Percentiles rank a stretch among this genome's conserved stretches.
These are phyloP conservation scores for Amanita muscaria DNA, from an alignment of 768 basidiomycete species.

Conservation along the genomic window DNA sequence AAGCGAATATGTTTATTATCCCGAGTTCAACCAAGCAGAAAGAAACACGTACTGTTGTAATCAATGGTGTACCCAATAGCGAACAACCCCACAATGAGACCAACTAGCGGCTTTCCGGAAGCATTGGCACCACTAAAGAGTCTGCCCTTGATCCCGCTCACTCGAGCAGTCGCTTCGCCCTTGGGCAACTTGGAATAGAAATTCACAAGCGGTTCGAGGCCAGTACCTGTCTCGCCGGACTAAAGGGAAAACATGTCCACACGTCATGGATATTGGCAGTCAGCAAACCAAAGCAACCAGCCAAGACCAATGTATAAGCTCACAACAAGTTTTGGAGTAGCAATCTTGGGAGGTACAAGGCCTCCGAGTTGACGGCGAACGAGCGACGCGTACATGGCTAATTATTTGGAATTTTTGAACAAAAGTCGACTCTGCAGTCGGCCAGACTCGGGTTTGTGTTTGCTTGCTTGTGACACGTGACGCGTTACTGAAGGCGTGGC, in stretches of 20 bases:
- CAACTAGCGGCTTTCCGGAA: constrained; percentile 58
- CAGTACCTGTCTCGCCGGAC: constrained; percentile 76
- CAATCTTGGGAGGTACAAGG: constrained; percentile 92
- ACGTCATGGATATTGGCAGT: neutral
- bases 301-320: constrained; percentile 18
- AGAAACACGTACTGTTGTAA: constrained; percentile 71
- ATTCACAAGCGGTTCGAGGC: constrained; percentile 78
- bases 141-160: constrained; percentile 66
- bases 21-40: neutral
- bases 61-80: constrained; percentile 80
- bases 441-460: constrained; percentile 12
- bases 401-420: constrained; percentile 5
- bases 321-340: constrained; percentile 83
- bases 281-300: neutral
- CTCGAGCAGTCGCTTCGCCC: constrained; percentile 57
- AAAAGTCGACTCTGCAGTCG: constrained; percentile 14
- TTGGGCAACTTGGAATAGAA: constrained; percentile 98
- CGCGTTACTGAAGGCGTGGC: neutral
- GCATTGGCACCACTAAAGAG: constrained; percentile 86
- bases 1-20: constrained; percentile 6
- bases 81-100: constrained; percentile 58
- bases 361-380: constrained; percentile 77
- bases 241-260: constrained; percentile 21
- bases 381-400: constrained; percentile 73
- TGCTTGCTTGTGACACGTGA: neutral